Evolutionary conservation across 257 asterid species (phyloP).

Genomic region (Solanum sparsipilum): DNA sequence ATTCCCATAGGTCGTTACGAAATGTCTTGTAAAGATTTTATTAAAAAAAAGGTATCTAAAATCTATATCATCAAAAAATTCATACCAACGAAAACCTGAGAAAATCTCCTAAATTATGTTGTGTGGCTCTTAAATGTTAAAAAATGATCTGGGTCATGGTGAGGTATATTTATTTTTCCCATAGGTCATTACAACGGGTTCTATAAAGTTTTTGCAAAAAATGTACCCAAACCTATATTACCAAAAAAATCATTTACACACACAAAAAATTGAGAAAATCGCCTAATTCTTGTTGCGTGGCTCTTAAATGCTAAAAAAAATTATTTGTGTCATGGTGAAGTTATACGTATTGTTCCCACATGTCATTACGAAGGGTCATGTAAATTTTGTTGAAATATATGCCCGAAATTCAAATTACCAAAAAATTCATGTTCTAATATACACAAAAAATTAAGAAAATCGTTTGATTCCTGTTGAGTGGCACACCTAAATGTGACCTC

Average conservation of each 20-base stretch:
- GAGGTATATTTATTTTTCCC: not conserved
- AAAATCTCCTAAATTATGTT: not conserved
- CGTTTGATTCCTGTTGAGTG: not conserved
- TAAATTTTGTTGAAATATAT: not conserved
- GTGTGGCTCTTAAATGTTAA: not conserved
- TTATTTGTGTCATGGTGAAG: not conserved
- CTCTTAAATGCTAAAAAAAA: not conserved
- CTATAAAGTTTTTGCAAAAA: not conserved
- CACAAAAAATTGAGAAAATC: too few species aligned
- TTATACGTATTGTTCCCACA: not conserved
- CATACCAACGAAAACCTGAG: too few species aligned
- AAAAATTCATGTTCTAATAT: not conserved
- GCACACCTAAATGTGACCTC: not conserved
- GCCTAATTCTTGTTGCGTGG: not conserved
- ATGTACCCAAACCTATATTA: not conserved
- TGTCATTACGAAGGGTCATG: not conserved
- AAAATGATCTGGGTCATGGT: not conserved
- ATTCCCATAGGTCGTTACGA: not conserved
- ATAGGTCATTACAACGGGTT: not conserved
- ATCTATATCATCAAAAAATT: not conserved
- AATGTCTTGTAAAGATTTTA: not conserved
- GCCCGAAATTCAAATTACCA: not conserved
- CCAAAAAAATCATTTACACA: not conserved
- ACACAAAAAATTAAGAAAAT: too few species aligned
- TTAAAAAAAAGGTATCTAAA: not conserved